Percentiles rank a stretch among this genome's conserved stretches.
phyloP scores from a whole-genome alignment of 352 stramenopile genomes.

The Phytopythium montanum region DNA sequence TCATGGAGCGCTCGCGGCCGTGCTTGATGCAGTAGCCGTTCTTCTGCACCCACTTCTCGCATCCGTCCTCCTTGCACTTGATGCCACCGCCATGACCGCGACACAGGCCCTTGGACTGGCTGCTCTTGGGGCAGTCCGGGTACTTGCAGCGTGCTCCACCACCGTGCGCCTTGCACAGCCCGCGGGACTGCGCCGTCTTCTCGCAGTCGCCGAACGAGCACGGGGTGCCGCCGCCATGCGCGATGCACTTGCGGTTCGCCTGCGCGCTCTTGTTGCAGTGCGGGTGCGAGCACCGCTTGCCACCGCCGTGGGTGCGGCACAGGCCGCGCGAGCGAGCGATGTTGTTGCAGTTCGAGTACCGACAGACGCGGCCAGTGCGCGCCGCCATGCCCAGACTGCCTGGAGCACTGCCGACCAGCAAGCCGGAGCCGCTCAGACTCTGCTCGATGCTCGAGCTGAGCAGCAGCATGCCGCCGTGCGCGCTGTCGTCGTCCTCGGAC shows the following conservation, averaged over 20 bases:
- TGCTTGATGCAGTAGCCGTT: slow-evolving; percentile 90
- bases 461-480: slow-evolving; percentile 42
- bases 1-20: slow-evolving; percentile 68
- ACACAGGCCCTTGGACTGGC: slow-evolving; percentile 78
- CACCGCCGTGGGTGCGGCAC: slow-evolving; percentile 72
- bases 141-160: slow-evolving; percentile 81
- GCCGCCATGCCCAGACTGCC: slow-evolving; percentile 10
- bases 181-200: slow-evolving; percentile 83
- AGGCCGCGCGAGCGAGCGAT: slow-evolving; percentile 75
- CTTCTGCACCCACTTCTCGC: slow-evolving; percentile 89
- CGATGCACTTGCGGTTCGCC: slow-evolving; percentile 87
- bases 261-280: slow-evolving; percentile 87
- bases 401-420: slow-evolving; percentile 7
- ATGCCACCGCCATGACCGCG: slow-evolving; percentile 81
- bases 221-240: slow-evolving; percentile 77
- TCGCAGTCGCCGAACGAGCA: slow-evolving; percentile 85
- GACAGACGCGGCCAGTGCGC: slow-evolving; percentile 71
- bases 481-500: slow-evolving; percentile 66
- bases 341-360: slow-evolving; percentile 83
- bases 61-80: slow-evolving; percentile 84
- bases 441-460: slow-evolving; percentile 69
- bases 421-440: slow-evolving; percentile 16
- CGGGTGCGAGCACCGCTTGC: slow-evolving; percentile 78
- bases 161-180: slow-evolving; percentile 82
- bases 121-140: slow-evolving; percentile 84